These are phyloP conservation scores for Boehmeria nivea DNA, from an alignment of 306 rosid species.

Conservation along the genomic window DNA sequence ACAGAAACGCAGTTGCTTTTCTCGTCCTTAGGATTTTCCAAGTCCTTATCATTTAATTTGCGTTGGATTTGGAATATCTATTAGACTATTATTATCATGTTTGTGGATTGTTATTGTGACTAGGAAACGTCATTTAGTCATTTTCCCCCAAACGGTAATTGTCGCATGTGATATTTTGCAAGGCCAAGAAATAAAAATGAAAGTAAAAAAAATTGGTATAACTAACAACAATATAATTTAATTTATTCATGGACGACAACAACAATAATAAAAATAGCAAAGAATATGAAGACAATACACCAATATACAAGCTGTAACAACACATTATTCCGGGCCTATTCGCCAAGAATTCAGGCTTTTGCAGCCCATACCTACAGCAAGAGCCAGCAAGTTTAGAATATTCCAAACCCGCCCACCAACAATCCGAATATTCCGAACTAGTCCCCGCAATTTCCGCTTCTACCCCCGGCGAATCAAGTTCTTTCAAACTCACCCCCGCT, in stretches of 20 bases:
- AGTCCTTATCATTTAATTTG: too few relatives aligned
- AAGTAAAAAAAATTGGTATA: not conserved
- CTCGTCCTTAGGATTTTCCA: not conserved
- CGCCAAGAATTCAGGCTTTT: conserved; percentile 9
- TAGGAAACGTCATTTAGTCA: too few relatives aligned
- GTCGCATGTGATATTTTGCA: not conserved
- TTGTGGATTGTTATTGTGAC: too few relatives aligned
- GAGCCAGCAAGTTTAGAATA: conserved; percentile 22
- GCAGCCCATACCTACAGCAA: conserved; percentile 23
- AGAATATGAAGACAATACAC: conserved; percentile 10
- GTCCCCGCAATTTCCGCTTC: not conserved
- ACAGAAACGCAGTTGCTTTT: not conserved
- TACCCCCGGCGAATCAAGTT: conserved; percentile 18
- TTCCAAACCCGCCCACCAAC: not conserved
- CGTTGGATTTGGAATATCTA: too few relatives aligned
- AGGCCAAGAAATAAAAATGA: conserved; percentile 1
- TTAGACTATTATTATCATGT: too few relatives aligned
- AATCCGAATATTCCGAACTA: conserved; percentile 21
- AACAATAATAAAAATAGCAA: conserved; percentile 1
- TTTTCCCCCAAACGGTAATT: too few relatives aligned
- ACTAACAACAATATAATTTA: not conserved
- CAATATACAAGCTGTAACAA: conserved; percentile 19
- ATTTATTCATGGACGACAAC: conserved; percentile 11
- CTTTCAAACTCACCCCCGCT: conserved; percentile 32
- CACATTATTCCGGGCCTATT: not conserved